Base-by-base conservation (phyloP, 2,329 filamentous ascomycete genomes). In the Paracamarosporium sp. region DNA sequence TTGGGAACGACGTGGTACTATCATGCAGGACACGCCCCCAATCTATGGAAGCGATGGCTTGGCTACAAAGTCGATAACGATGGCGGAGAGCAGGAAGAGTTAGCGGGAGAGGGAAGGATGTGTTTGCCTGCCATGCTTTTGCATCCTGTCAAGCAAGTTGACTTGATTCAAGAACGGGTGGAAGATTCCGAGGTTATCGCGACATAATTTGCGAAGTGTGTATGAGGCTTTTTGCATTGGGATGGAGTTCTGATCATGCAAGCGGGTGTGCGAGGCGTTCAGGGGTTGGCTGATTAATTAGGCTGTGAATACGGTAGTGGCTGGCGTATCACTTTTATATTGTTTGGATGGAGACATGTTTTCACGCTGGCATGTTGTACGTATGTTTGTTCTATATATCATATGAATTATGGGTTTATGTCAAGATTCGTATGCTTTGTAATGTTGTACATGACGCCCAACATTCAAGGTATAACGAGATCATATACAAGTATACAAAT, bases 11-110 rank as follows among this genome's bases (percentile, higher is more conserved):
- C 77, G 2, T 85, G 82, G 80, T 85, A 85, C 64, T 84, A 83
- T 53, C 76, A 85, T 57, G 81, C 82, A 1, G 82, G 79, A 0
- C 82, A 82, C 59, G 78, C 81, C 11, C 79, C 80, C 4, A 85
- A 85, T 65, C 59, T 86, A 30, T 86, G 82, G 81, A 81, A 81
- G 67, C 65, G 84, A 8, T 86, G 84, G 84, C 66, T 86, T 36
- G 84, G 84, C 0, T 81, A 81, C 56, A 80, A 78, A 55, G 80
- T 83, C n/a, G 81, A 83, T 62, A 77, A 78, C 40, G 81, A 82
- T 71, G 81, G 81, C 0, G 81, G 81, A 0, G 74, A 78, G 60
- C 64, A 78, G 46, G 72, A 74, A 36, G 81, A 83, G 68, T 55
- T 78, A 35, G 74, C 69, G 20, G 75, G 76, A 0, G 81, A 83